phyloP scores from a whole-genome alignment of 2,329 filamentous ascomycete species.

The Zymoseptoria tritici region DNA sequence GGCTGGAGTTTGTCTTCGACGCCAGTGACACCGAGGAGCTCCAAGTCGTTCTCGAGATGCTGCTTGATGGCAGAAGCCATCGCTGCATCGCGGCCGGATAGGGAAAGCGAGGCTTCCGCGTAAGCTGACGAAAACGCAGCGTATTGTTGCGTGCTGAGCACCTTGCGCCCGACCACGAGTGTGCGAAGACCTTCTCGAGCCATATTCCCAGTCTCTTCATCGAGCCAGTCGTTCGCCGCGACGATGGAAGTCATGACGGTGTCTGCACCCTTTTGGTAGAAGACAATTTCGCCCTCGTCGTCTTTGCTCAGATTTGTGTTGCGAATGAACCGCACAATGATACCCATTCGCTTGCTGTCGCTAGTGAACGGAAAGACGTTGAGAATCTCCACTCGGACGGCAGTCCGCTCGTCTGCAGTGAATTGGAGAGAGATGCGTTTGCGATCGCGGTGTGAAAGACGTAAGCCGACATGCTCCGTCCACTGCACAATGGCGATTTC shows the following conservation, averaged over 20 bases:
- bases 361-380: conserved; percentile 97
- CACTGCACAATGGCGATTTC: conserved; percentile 97
- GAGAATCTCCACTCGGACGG: conserved; percentile 80
- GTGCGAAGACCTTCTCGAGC: conserved; percentile 91
- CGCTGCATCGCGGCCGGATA: conserved; percentile 70
- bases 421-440: conserved; percentile 77
- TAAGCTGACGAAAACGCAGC: conserved; percentile 68
- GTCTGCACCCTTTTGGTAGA: conserved; percentile 96
- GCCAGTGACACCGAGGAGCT: conserved; percentile 92
- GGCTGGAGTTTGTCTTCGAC: conserved; percentile 95
- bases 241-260: conserved; percentile 98
- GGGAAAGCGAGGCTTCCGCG: conserved; percentile 70
- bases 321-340: conserved; percentile 75
- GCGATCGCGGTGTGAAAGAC: conserved; percentile 76
- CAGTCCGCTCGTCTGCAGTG: conserved; percentile 61
- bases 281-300: conserved; percentile 78
- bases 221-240: conserved; percentile 93
- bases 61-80: conserved; percentile 75
- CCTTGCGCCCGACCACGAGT: conserved; percentile 88
- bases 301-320: conserved; percentile 41
- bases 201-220: conserved; percentile 99
- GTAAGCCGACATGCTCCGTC: conserved; percentile 86
- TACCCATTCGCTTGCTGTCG: conserved; percentile 96
- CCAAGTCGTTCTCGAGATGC: conserved; percentile 78
- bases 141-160: conserved; percentile 70